Base-by-base conservation (phyloP, 106 monocot genomes). In the Dendrobium huoshanense region DNA sequence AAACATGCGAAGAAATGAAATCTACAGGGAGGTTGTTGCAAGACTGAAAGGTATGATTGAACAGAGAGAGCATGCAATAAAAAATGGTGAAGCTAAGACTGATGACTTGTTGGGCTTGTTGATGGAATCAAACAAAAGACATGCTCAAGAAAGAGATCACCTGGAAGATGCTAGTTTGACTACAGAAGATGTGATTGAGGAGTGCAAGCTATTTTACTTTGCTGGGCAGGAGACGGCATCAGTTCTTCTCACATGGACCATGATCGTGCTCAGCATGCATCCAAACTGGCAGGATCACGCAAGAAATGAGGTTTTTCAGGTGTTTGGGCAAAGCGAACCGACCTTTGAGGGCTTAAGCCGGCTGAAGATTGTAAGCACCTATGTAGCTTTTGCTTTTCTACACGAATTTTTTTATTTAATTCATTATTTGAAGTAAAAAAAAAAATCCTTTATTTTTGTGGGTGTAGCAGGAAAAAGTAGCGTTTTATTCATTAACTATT, bases 141-240 rank as follows among this genome's bases (percentile, higher is more conserved):
- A 45, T 45, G n/a, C 27, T 25, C 61, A 40, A 8, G 19, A 80
- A 33, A 44, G 25, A 29, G 77, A 77, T 45, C 16, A 77, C 18
- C 29, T 13, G 0, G 18, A 56, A 3, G 73, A 65, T 49, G 29
- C 33, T 18, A 77, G 9, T 45, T 1, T 83, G 13, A 78, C 51
- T 0, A 79, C 41, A 5, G 84, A 88, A 24, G 95, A 95, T 0
- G 87, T 95, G 47, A 95, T 95, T 15, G 89, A 90, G 37, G 90
- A 95, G 55, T 92, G 95, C 82, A 90, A 90, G 75, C 77, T 95
- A 7, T 95, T 95, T 87, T 95, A 95, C 82, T 85, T 94, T 48
- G 91, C 89, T 9, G 94, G 94, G 15, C 87, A 87, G 29, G 94
- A 94, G 85, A 94, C 91, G 0, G 88, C 89, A 13, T 15, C 88